These are phyloP conservation scores for Luffa aegyptiaca DNA, from an alignment of 306 rosid species.

Conservation along the genomic window DNA sequence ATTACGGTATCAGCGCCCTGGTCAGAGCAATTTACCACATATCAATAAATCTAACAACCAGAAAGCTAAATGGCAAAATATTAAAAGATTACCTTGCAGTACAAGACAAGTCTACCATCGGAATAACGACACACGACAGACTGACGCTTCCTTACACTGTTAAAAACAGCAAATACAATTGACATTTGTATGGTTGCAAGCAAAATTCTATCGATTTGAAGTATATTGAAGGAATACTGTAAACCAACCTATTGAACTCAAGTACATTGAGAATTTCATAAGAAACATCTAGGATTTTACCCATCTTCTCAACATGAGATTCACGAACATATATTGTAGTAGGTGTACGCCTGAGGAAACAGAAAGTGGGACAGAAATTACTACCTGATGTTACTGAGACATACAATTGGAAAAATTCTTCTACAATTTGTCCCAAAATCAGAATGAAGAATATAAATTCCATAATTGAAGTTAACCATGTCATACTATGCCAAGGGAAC, in stretches of 20 bases:
- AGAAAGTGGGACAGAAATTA: background rate
- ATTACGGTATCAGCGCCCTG: conserved; percentile 96
- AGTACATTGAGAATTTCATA: conserved; percentile 93
- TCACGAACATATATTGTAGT: conserved; percentile 80
- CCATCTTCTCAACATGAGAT: conserved; percentile 80
- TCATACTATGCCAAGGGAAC: background rate
- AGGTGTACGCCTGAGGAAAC: conserved; percentile 76
- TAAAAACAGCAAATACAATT: conserved; percentile 19
- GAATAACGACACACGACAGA: conserved; percentile 94
- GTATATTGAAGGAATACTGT: background rate
- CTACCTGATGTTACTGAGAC: background rate
- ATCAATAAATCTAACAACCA: conserved; percentile 24
- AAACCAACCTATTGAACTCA: conserved; percentile 78
- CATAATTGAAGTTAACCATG: background rate
- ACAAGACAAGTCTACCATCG: conserved; percentile 84
- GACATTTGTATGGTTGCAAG: conserved; percentile 5
- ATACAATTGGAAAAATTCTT: background rate
- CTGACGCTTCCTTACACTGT: conserved; percentile 94
- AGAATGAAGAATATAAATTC: background rate
- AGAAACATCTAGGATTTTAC: conserved; percentile 55
- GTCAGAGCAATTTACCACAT: conserved; percentile 25
- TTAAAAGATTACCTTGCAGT: conserved; percentile 76
- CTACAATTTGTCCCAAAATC: background rate
- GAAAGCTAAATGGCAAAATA: conserved; percentile 4
- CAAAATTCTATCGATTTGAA: background rate